phyloP scores from a whole-genome alignment of 1,284 basidiomycete species.

The Cryptococcus hybrid region DNA sequence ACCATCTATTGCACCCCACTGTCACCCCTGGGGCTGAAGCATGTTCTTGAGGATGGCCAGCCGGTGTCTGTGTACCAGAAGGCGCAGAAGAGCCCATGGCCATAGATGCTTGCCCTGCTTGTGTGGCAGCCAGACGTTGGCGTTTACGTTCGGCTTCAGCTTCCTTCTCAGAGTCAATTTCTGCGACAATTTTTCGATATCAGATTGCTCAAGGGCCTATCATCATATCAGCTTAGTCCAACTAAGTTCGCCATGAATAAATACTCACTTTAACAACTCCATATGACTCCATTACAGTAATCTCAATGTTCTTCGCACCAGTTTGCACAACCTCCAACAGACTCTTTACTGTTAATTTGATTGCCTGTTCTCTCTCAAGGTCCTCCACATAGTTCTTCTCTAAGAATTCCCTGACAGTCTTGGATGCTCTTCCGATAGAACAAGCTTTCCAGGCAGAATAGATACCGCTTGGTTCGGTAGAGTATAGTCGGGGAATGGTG shows the following conservation, averaged over 20 bases:
- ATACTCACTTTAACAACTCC: constrained; percentile 78
- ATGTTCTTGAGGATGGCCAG: too few relatives aligned
- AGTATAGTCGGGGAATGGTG: constrained; percentile 81
- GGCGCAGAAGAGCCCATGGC: constrained; percentile 26
- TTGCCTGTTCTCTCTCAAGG: constrained; percentile 79
- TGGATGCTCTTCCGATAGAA: constrained; percentile 94
- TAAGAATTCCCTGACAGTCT: constrained; percentile 97
- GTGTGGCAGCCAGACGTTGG: constrained; percentile 68
- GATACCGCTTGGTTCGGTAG: constrained; percentile 97
- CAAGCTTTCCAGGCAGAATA: constrained; percentile 99
- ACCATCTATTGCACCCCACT: constrained; percentile 40
- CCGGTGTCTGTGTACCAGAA: too few relatives aligned
- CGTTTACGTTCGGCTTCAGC: constrained; percentile 88
- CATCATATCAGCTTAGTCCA: constrained; percentile 1
- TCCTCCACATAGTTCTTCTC: constrained; percentile 98
- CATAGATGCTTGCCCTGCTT: constrained; percentile 48
- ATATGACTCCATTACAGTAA: constrained; percentile 93
- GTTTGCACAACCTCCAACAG: constrained; percentile 98
- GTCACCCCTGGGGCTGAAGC: constrained; percentile 18
- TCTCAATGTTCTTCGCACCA: constrained; percentile 98
- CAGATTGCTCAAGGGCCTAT: constrained; percentile 76
- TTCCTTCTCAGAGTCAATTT: constrained; percentile 95
- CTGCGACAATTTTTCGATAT: constrained; percentile 86
- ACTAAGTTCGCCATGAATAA: background rate
- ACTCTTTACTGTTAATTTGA: constrained; percentile 95